These are phyloP conservation scores for Lolium rigidum DNA, from an alignment of 176 grass and related monocot species.

Conservation along the genomic window DNA sequence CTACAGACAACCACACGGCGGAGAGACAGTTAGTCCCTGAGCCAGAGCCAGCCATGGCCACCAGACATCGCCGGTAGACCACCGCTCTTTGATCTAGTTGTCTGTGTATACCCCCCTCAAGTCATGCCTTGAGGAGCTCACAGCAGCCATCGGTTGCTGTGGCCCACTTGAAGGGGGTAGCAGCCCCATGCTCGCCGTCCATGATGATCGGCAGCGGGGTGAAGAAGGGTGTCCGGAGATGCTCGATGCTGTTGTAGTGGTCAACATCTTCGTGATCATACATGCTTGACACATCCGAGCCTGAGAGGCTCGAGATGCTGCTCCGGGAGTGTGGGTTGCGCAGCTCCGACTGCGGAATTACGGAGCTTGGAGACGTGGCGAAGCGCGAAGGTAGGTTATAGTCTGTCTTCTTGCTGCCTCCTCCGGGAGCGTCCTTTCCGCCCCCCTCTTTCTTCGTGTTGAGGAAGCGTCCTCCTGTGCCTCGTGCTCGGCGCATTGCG, in stretches of 20 bases:
- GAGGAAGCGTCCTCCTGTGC: constrained; percentile 88
- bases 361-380: constrained; percentile 48
- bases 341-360: constrained; percentile 5
- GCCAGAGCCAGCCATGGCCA: constrained; percentile 40
- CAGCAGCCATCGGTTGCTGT: constrained; percentile 60
- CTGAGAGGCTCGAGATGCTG: constrained; percentile 62
- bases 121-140: constrained; percentile 85
- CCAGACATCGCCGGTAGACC: not conserved
- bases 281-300: constrained; percentile 77
- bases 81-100: constrained; percentile 39
- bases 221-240: constrained; percentile 67
- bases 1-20: constrained; percentile 59
- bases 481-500: constrained; percentile 81
- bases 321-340: constrained; percentile 49
- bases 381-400: not conserved
- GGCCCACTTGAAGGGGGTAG: constrained; percentile 65
- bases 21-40: constrained; percentile 13
- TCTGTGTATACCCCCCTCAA: constrained; percentile 38
- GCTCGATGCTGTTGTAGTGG: constrained; percentile 50
- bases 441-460: constrained; percentile 73
- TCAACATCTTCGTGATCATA: constrained; percentile 48
- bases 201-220: constrained; percentile 70
- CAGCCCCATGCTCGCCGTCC: constrained; percentile 53
- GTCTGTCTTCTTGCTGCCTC: constrained; percentile 21
- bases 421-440: not conserved